Percentiles rank a stretch among this genome's conserved stretches.
These are phyloP conservation scores for Diplodia scrobiculata DNA, from an alignment of 2,329 filamentous ascomycete species.

Conservation along the genomic window DNA sequence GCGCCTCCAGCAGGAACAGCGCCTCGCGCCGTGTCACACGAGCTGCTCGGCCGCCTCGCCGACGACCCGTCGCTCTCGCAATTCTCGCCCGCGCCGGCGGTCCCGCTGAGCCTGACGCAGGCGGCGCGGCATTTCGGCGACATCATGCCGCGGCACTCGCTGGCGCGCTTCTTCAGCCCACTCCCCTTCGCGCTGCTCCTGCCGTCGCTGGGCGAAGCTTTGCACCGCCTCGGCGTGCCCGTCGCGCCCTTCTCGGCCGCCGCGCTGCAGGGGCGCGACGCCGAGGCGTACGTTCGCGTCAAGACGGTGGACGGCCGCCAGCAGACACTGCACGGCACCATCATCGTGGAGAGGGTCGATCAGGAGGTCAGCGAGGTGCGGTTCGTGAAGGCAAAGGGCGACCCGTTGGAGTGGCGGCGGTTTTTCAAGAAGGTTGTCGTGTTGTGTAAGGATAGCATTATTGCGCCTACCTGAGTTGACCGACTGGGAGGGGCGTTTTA, in stretches of 20 bases:
- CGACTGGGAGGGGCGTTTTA: too few species aligned
- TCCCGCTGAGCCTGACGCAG: constrained; percentile 84
- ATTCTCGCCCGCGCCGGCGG: constrained; percentile 75
- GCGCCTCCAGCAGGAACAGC: not conserved
- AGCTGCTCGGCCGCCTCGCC: constrained; percentile 64
- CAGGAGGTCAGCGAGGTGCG: constrained; percentile 76
- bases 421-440: constrained; percentile 97
- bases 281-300: constrained; percentile 68
- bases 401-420: constrained; percentile 92
- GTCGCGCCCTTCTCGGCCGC: constrained; percentile 53
- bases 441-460: constrained; percentile 82
- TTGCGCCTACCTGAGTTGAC: constrained; percentile 31
- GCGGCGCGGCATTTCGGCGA: constrained; percentile 85
- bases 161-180: constrained; percentile 90
- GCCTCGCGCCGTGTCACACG: constrained; percentile 29
- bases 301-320: constrained; percentile 71
- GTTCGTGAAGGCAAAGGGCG: constrained; percentile 92
- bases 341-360: constrained; percentile 69
- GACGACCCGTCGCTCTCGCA: constrained; percentile 84
- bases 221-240: constrained; percentile 84
- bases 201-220: constrained; percentile 74
- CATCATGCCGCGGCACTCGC: constrained; percentile 81
- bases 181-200: constrained; percentile 74
- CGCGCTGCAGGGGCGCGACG: constrained; percentile 46
- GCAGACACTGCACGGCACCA: constrained; percentile 73